Evolutionary conservation across 2,329 filamentous ascomycete species (phyloP).

Genomic region (Pseudocercospora macadamiae): DNA sequence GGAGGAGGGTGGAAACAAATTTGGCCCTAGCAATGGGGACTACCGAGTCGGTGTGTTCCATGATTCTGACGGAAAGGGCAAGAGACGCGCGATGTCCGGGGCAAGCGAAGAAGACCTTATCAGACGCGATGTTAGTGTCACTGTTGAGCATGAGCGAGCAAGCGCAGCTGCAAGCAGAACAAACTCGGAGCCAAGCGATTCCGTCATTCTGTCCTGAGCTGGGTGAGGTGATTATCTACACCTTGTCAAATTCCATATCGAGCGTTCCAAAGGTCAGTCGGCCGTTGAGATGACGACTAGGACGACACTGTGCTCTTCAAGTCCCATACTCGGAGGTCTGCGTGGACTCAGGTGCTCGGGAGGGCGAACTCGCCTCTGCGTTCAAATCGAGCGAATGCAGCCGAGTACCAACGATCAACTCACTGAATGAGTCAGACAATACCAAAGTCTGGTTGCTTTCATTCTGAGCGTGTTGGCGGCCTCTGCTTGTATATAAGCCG

Average conservation of each 20-base stretch:
- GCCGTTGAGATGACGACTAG: no score
- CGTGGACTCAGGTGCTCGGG: no score
- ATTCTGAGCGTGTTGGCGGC: neutral
- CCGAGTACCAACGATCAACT: neutral
- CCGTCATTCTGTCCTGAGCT: neutral
- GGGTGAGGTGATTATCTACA: neutral
- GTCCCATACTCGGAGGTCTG: no score
- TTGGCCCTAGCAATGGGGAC: slow-evolving; percentile 21
- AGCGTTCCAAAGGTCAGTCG: no score
- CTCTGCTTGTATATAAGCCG: neutral
- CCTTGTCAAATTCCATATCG: neutral
- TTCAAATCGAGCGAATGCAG: neutral
- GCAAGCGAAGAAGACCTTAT: slow-evolving; percentile 31
- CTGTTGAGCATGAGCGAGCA: slow-evolving; percentile 25
- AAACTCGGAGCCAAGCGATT: neutral
- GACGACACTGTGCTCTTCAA: no score
- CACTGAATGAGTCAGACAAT: neutral
- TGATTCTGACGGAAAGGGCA: slow-evolving; percentile 16
- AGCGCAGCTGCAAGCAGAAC: neutral
- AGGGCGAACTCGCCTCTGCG: no score
- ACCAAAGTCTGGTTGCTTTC: neutral
- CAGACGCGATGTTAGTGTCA: slow-evolving; percentile 26
- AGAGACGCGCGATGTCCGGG: slow-evolving; percentile 20
- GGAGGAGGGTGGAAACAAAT: slow-evolving; percentile 15
- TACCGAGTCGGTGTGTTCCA: slow-evolving; percentile 26